Evolutionary conservation across 345 rosid genomes (phyloP).

Genomic region (Populus deltoides): DNA sequence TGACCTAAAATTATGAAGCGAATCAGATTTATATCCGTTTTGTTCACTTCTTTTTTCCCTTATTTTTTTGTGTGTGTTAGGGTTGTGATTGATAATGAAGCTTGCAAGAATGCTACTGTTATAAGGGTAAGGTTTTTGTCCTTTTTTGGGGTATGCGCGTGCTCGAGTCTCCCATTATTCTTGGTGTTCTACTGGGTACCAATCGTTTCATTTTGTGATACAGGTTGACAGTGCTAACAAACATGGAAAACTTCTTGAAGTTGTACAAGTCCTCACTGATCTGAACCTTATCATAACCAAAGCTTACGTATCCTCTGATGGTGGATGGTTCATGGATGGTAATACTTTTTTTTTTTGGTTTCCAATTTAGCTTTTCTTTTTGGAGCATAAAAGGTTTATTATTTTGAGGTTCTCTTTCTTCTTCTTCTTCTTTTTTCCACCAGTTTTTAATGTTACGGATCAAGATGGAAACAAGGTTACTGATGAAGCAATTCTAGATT

Average conservation of each 20-base stretch:
- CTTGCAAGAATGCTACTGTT: slow-evolving; percentile 86
- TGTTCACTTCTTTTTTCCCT: not conserved
- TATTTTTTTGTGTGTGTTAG: slow-evolving; percentile 30
- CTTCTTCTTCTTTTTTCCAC: not conserved
- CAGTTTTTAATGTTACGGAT: slow-evolving; percentile 89
- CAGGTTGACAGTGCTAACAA: slow-evolving; percentile 62
- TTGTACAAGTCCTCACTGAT: slow-evolving; percentile 92
- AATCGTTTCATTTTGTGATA: not conserved
- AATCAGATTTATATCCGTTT: slow-evolving; percentile 10
- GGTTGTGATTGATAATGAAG: slow-evolving; percentile 93
- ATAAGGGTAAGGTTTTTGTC: slow-evolving; percentile 49
- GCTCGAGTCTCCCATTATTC: too few species aligned
- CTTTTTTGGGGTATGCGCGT: not conserved
- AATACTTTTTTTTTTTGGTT: slow-evolving; percentile 2
- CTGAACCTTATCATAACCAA: slow-evolving; percentile 75
- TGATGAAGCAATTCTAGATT: slow-evolving; percentile 69
- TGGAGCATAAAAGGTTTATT: slow-evolving; percentile 10
- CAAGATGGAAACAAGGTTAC: slow-evolving; percentile 83
- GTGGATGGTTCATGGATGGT: slow-evolving; percentile 99
- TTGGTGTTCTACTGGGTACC: slow-evolving; percentile 5
- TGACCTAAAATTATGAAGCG: not conserved
- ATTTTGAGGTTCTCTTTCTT: not conserved
- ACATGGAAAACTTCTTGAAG: slow-evolving; percentile 91
- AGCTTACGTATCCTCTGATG: slow-evolving; percentile 95
- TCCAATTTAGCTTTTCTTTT: not conserved